Base-by-base conservation (phyloP, 208 protist species). In the Leishmania tarentolae region DNA sequence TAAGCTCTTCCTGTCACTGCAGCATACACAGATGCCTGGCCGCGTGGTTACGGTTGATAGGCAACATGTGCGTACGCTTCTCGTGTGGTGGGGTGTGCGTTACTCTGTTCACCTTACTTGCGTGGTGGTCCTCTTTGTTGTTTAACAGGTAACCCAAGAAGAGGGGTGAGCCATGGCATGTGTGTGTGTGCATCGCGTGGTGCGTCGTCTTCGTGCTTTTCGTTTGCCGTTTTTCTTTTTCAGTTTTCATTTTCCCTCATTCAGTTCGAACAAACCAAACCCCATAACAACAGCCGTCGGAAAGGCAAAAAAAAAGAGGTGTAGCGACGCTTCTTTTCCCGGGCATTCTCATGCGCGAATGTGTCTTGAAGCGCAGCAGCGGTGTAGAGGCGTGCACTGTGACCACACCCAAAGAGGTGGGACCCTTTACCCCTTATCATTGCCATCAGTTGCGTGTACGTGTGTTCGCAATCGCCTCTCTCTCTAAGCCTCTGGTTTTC, bases 161-260 rank as follows among this genome's bases (percentile, higher is more conserved):
- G 17, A 0, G 65, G 65, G 37, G 19, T 46, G 65, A 13, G 17
- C 15, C 31, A 70, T 1, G 17, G 31, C 31, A 4, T 44, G n/a
- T 1, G 28, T 47, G 37, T 6, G 65, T 24, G 15, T 42, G 35
- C 40, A 6, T 70, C 19, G 65, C n/a, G n/a, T 53, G 40, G 69
- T 44, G 0, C 35, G 24, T 52, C 69, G 40, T 72, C 24, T 75
- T 72, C 69, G n/a, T 66, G 1, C 76, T 59, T 83, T 40, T 75
- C 44, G 52, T 71, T 72, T 66, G 40, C 35, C 69, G 11, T 24
- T 74, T 46, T 19, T 74, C 35, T 9, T 74, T 35, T 74, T 52
- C 13, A 19, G 44, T 40, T 68, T 78, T 72, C 56, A 15, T 28
- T 81, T 74, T 31, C 21, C 19, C 1, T 74, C 69, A 37, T 53